Evolutionary conservation across 352 stramenopile species (phyloP).

Genomic region (Phytophthora megakarya): DNA sequence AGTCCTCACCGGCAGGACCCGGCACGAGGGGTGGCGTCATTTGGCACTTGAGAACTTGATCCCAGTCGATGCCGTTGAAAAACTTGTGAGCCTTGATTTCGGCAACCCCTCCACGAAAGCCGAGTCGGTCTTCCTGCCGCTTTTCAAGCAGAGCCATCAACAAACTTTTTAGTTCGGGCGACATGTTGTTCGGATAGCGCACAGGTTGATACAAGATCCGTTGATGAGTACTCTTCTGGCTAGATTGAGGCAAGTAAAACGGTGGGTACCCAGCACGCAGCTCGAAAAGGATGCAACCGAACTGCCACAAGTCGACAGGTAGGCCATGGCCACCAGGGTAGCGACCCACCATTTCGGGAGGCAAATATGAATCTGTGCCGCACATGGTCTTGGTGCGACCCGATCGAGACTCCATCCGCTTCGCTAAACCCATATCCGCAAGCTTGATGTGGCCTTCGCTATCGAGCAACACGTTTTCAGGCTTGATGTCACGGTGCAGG

Average conservation of each 20-base stretch:
- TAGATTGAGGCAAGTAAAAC: conserved; percentile 92
- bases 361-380: conserved; percentile 90
- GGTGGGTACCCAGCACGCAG: conserved; percentile 91
- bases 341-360: conserved; percentile 88
- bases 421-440: conserved; percentile 92
- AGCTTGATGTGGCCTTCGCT: conserved; percentile 90
- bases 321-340: conserved; percentile 83
- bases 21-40: conserved; percentile 65
- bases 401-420: conserved; percentile 73
- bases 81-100: conserved; percentile 81
- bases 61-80: conserved; percentile 81
- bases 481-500: conserved; percentile 93
- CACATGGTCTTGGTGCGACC: conserved; percentile 91
- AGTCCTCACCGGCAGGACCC: conserved; percentile 58
- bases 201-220: conserved; percentile 90
- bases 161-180: conserved; percentile 74
- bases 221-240: conserved; percentile 88
- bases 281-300: conserved; percentile 94
- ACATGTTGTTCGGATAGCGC: conserved; percentile 85
- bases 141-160: conserved; percentile 78
- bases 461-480: conserved; percentile 91
- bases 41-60: conserved; percentile 72
- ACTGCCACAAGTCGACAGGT: conserved; percentile 93
- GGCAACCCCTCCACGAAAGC: conserved; percentile 55
- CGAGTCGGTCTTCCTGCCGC: conserved; percentile 80